Percentiles rank a stretch among this genome's conserved stretches.
Evolutionary conservation across 106 monocot genomes (phyloP).

Genomic region (Phalaenopsis equestris): DNA sequence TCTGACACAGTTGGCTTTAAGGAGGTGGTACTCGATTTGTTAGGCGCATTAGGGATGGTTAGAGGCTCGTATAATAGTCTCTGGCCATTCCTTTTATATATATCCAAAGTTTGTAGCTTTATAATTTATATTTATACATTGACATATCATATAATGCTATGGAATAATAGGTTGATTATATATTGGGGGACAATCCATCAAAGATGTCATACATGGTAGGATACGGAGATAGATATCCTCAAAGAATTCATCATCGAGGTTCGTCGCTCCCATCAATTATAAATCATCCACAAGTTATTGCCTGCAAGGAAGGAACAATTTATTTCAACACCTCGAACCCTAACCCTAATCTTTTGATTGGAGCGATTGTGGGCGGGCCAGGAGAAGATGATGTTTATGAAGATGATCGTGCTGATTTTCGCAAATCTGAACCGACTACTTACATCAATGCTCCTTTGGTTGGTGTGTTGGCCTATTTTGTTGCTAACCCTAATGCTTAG

Average conservation of each 20-base stretch:
- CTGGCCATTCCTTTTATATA: no score
- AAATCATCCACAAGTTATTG: constrained; percentile 42
- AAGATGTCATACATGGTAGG: constrained; percentile 98
- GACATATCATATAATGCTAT: neutral
- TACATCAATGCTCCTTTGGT: constrained; percentile 97
- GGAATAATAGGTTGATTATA: constrained; percentile 57
- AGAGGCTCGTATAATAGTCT: no score
- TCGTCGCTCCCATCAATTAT: constrained; percentile 70
- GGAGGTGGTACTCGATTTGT: no score
- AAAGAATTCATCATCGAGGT: constrained; percentile 74
- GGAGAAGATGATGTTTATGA: constrained; percentile 75
- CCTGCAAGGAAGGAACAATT: constrained; percentile 68
- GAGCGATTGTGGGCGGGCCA: constrained; percentile 92
- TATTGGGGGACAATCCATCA: constrained; percentile 87
- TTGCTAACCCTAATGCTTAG: constrained; percentile 29
- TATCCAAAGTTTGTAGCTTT: neutral
- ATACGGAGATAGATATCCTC: constrained; percentile 56
- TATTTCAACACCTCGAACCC: constrained; percentile 48
- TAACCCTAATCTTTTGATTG: constrained; percentile 60
- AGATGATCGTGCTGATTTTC: constrained; percentile 77
- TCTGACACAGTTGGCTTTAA: no score
- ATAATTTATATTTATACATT: neutral
- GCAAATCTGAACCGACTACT: constrained; percentile 89
- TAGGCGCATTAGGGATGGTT: no score
- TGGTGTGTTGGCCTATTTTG: constrained; percentile 82